These are phyloP conservation scores for Leccinum barrowsii DNA, from an alignment of 768 basidiomycete species.

Conservation along the genomic window DNA sequence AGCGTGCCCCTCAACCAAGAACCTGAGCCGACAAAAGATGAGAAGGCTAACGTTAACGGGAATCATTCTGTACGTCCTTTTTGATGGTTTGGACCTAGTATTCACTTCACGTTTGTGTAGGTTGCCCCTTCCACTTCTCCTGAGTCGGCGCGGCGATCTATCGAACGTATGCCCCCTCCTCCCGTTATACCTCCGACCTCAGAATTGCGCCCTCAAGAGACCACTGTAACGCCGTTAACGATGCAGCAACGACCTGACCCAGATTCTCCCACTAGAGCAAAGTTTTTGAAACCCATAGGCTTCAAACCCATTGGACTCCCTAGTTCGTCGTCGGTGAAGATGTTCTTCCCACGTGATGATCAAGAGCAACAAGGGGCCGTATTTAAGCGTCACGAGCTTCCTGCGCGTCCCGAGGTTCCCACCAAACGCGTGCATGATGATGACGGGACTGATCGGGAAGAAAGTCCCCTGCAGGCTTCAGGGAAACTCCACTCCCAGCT, in stretches of 20 bases:
- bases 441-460: slow-evolving; percentile 18
- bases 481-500: slow-evolving; percentile 3
- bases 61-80: slow-evolving; percentile 29
- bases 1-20: slow-evolving; percentile 21
- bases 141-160: slow-evolving; percentile 18
- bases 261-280: slow-evolving; percentile 20
- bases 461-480: slow-evolving; percentile 4
- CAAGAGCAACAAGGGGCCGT: slow-evolving; percentile 44
- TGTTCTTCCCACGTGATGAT: slow-evolving; percentile 82
- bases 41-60: slow-evolving; percentile 37
- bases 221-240: slow-evolving; percentile 4
- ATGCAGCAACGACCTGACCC: slow-evolving; percentile 15
- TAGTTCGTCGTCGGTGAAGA: slow-evolving; percentile 52
- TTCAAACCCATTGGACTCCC: slow-evolving; percentile 66
- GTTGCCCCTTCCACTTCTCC: slow-evolving; percentile 19
- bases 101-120: slow-evolving; percentile 18
- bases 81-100: neutral
- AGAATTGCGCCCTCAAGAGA: slow-evolving; percentile 15
- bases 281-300: slow-evolving; percentile 40
- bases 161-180: slow-evolving; percentile 35
- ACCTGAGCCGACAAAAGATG: slow-evolving; percentile 31
- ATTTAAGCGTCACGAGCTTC: slow-evolving; percentile 14
- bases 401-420: slow-evolving; percentile 25
- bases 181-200: slow-evolving; percentile 21
- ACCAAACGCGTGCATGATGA: slow-evolving; percentile 28